phyloP scores from a whole-genome alignment of 1,284 basidiomycete species.

The Cystobasidium slooffiae region DNA sequence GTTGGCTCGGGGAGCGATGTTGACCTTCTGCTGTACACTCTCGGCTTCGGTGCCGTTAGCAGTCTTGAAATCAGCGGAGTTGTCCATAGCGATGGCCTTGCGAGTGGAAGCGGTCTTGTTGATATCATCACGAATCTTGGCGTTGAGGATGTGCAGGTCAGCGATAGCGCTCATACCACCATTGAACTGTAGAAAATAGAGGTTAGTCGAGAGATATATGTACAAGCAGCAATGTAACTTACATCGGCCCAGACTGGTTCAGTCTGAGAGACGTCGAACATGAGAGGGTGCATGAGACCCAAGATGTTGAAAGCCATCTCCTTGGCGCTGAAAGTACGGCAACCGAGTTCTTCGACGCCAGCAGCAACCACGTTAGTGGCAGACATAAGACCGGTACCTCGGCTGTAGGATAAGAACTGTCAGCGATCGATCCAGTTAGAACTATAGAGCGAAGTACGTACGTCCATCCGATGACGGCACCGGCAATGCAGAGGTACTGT shows the following conservation, averaged over 20 bases:
- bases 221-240: conserved; percentile 4
- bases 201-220: not conserved
- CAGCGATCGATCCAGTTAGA: conserved; percentile 44
- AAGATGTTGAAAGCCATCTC: conserved; percentile 99
- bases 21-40: conserved; percentile 86
- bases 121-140: conserved; percentile 76
- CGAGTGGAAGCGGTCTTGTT: conserved; percentile 85
- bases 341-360: conserved; percentile 88
- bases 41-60: conserved; percentile 91
- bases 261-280: conserved; percentile 99
- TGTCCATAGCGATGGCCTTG: conserved; percentile 89
- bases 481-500: conserved; percentile 95
- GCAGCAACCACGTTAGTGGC: conserved; percentile 94
- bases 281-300: conserved; percentile 94
- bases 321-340: conserved; percentile 97
- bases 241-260: conserved; percentile 96
- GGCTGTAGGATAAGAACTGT: conserved; percentile 71
- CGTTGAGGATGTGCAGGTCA: conserved; percentile 88
- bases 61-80: conserved; percentile 90
- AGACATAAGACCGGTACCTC: conserved; percentile 97
- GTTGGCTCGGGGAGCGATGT: conserved; percentile 93
- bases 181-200: conserved; percentile 63
- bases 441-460: conserved; percentile 52
- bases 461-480: conserved; percentile 85
- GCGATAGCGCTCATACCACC: conserved; percentile 97